Conservation (phyloP, 495 filamentous ascomycete species). For the Penicillium manginii region DNA sequence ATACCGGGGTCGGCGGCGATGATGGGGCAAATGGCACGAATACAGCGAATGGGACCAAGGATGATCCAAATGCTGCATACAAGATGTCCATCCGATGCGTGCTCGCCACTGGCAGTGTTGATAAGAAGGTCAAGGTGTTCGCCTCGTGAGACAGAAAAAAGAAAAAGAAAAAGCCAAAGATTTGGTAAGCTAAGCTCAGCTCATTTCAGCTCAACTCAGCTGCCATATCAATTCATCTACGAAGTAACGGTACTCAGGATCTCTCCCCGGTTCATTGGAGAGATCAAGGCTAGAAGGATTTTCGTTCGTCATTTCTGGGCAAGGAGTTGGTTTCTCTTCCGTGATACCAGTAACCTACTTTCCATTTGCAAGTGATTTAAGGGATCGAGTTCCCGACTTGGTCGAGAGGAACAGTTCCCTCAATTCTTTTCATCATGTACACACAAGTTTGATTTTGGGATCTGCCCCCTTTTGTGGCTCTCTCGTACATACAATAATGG, state of each 20-base stretch:
- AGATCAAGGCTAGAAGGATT: slow-evolving; percentile 19
- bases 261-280: slow-evolving; percentile 10
- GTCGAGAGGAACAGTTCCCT: slow-evolving; percentile 8
- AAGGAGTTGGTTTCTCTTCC: slow-evolving; percentile 37
- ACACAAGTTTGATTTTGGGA: slow-evolving; percentile 20
- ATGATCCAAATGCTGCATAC: slow-evolving; percentile 31
- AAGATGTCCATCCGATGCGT: slow-evolving; percentile 60
- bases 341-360: slow-evolving; percentile 36
- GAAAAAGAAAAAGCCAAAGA: slow-evolving; percentile 3
- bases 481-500: slow-evolving; percentile 23
- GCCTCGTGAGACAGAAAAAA: slow-evolving; percentile 38
- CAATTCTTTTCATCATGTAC: slow-evolving; percentile 17
- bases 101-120: slow-evolving; percentile 67
- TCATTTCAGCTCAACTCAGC: no score
- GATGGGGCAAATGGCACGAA: slow-evolving; percentile 26
- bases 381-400: slow-evolving; percentile 9
- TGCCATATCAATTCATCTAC: slow-evolving; percentile 12
- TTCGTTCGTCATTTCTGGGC: slow-evolving; percentile 25
- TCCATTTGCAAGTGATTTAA: slow-evolving; percentile 26
- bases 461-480: slow-evolving; percentile 8
- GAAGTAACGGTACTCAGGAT: slow-evolving; percentile 15
- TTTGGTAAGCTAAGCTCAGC: not conserved
- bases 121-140: slow-evolving; percentile 64
- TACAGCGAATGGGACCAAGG: slow-evolving; percentile 21
- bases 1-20: slow-evolving; percentile 16